A percentile compares a stretch with the other conserved stretches of the same genome.
Conservation (phyloP, 257 asterid species). For the Salvia splendens region DNA sequence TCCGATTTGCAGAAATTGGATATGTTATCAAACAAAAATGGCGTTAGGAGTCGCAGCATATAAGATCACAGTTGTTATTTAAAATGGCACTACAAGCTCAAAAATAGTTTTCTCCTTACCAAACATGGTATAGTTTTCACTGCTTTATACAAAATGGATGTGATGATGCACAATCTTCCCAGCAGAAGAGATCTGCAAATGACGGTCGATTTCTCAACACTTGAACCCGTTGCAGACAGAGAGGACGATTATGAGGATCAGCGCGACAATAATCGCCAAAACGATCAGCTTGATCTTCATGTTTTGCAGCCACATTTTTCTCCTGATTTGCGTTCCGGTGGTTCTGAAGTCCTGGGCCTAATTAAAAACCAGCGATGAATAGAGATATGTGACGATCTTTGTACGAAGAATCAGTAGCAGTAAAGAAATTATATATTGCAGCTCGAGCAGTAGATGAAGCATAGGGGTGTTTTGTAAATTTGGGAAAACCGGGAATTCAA, state of each 20-base stretch:
- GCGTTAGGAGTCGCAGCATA: slow-evolving; percentile 15
- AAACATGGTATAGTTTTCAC: slow-evolving; percentile 26
- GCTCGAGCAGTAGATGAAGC: no score
- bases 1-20: no score
- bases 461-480: no score
- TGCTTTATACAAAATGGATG: slow-evolving; percentile 36
- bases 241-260: slow-evolving; percentile 79
- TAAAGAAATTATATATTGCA: no score
- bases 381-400: neutral
- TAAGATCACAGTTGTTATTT: slow-evolving; percentile 13
- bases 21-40: slow-evolving; percentile 10
- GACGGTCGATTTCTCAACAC: slow-evolving; percentile 45
- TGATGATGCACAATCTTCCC: neutral
- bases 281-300: slow-evolving; percentile 87
- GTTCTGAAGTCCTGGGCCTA: slow-evolving; percentile 88
- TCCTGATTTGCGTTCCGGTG: slow-evolving; percentile 67
- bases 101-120: slow-evolving; percentile 27
- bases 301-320: slow-evolving; percentile 92
- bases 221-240: slow-evolving; percentile 73
- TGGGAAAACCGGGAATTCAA: no score
- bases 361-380: slow-evolving; percentile 18
- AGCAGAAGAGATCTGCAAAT: slow-evolving; percentile 29
- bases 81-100: slow-evolving; percentile 20
- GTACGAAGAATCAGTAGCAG: no score
- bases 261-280: slow-evolving; percentile 62